Evolutionary conservation across 2,329 filamentous ascomycete genomes (phyloP).

Genomic region (Penicillium expansum): DNA sequence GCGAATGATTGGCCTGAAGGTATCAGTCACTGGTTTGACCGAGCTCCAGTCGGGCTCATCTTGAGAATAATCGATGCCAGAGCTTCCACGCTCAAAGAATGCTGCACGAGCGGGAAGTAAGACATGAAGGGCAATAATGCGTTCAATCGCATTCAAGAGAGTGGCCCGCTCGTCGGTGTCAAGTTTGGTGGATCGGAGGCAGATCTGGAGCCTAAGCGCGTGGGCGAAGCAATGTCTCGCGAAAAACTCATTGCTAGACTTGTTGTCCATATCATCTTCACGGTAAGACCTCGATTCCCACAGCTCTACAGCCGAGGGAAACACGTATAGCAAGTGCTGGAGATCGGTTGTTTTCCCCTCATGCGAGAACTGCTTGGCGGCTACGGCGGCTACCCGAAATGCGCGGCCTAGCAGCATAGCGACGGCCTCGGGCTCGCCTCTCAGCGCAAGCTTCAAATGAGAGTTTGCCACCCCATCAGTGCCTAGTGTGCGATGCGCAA

Average conservation of each 20-base stretch:
- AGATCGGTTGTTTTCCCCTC: constrained; percentile 33
- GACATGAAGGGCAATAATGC: constrained; percentile 42
- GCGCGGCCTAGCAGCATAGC: constrained; percentile 38
- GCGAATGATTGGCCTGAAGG: constrained; percentile 37
- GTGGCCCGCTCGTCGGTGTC: constrained; percentile 33
- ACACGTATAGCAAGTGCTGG: constrained; percentile 35
- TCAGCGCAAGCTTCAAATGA: constrained; percentile 42
- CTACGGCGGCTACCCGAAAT: constrained; percentile 33
- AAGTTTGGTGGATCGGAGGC: constrained; percentile 26
- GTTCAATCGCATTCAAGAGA: constrained; percentile 36
- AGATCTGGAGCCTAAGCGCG: constrained; percentile 34
- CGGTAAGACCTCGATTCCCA: constrained; percentile 40
- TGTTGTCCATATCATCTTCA: constrained; percentile 33
- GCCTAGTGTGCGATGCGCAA: constrained; percentile 27
- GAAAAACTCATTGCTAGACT: constrained; percentile 37
- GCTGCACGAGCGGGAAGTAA: constrained; percentile 39
- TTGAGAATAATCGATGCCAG: constrained; percentile 35
- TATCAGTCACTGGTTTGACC: constrained; percentile 37
- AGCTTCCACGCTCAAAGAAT: constrained; percentile 37
- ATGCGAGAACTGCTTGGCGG: constrained; percentile 30
- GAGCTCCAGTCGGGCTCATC: constrained; percentile 35
- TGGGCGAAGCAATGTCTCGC: constrained; percentile 35
- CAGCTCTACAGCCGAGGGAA: constrained; percentile 35
- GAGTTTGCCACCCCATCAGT: constrained; percentile 34
- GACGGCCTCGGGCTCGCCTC: constrained; percentile 34